Percentiles rank a stretch among this genome's conserved stretches.
Conservation (phyloP, 176 grass and related monocot species). For the Phyllostachys edulis region DNA sequence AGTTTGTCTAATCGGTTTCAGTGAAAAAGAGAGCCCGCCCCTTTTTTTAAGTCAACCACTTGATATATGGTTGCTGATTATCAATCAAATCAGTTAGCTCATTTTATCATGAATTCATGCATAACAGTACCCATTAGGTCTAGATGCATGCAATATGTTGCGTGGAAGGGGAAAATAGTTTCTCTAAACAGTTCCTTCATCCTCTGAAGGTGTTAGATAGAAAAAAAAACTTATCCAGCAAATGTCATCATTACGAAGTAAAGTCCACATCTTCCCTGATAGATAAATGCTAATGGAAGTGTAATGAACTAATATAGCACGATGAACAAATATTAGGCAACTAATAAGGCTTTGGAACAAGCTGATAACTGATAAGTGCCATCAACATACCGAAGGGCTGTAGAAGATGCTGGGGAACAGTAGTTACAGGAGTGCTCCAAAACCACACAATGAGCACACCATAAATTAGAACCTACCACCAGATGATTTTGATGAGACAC, state of each 20-base stretch:
- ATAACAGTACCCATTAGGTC: no score
- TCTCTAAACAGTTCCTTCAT: not conserved
- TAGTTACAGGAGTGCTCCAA: constrained; percentile 73
- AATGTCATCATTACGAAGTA: not conserved
- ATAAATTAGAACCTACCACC: constrained; percentile 67
- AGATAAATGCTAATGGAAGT: not conserved
- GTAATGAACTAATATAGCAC: not conserved
- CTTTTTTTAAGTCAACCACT: not conserved
- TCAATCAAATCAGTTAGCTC: not conserved
- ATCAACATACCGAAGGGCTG: constrained; percentile 81
- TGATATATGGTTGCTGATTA: not conserved
- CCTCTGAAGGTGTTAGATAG: not conserved
- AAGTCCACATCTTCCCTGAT: not conserved
- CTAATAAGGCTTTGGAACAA: not conserved
- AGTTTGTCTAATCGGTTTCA: not conserved
- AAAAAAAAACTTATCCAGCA: not conserved
- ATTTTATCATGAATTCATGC: no score
- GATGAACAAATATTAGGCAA: not conserved
- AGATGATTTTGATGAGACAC: constrained; percentile 37
- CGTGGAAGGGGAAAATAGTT: not conserved
- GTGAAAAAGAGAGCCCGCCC: not conserved
- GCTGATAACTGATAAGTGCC: constrained; percentile 3
- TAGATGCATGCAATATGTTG: not conserved
- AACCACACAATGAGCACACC: constrained; percentile 51
- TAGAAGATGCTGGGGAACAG: constrained; percentile 75